Base-by-base conservation (phyloP, 768 basidiomycete genomes). In the Rhodosporidiobolus sp. region DNA sequence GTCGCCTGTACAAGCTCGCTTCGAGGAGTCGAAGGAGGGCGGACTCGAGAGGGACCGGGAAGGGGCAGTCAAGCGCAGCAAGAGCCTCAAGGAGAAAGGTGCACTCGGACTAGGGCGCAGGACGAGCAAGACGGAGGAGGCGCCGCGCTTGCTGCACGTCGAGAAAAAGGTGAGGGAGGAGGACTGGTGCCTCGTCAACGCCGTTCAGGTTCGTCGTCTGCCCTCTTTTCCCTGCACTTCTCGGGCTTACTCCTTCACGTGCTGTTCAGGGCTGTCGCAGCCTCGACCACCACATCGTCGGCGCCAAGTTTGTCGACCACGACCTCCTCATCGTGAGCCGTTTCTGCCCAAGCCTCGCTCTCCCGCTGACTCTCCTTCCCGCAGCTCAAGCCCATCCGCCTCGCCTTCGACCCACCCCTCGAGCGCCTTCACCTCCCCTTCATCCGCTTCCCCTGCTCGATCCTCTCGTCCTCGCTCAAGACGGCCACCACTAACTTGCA, bases 381-480 rank as follows among this genome's bases (percentile, higher is more conserved):
- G 35, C 56, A 58, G 56, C 58, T 59, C 58, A 59, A 59, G 22
- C 43, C 58, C 28, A 38, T 38, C 26, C 11, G 19, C 24, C 24
- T 59, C 38, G 58, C n/a, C 58, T 59, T 11, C 45, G 38, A 43
- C 58, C 43, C 43, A 2, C 58, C 58, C n/a, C 58, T 59, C 28
- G 20, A 59, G 10, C 58, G 26, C 19, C 26, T 28, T 1, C 58
- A 59, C 58, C 43, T 59, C 8, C 58, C 58, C 28, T 59, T 59
- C 45, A 14, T 59, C n/a, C 58, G 58, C 43, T n/a, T 59, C n/a
- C 43, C 58, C 43, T 20, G 4, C 43, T 8, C 54, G n/a, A 22
- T 46, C 38, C 58, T 45, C 26, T 8, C 54, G 4, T 22, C 38
- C 26, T 59, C 58, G 11, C 38, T 45, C 20, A 8, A 24, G 26